Conservation (phyloP, 345 rosid genomes). For the Heritiera fomes region DNA sequence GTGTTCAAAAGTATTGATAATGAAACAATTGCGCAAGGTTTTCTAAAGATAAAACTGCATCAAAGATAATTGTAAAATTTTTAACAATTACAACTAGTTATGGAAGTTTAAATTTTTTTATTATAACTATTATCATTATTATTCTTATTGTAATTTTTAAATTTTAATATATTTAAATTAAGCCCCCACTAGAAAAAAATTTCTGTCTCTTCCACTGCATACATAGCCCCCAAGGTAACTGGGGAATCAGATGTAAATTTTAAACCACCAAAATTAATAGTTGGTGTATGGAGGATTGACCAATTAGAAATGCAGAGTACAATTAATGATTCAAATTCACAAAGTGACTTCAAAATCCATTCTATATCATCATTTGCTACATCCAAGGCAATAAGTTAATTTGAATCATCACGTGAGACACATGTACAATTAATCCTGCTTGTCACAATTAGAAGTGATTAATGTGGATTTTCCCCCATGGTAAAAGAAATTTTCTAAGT, state of each 20-base stretch:
- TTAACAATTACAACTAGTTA: too few relatives aligned
- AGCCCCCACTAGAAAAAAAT: too few relatives aligned
- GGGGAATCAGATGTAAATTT: neutral
- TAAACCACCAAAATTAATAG: neutral
- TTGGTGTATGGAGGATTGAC: neutral
- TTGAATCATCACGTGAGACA: slow-evolving; percentile 6
- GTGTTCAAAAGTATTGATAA: too few relatives aligned
- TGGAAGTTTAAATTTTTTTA: too few relatives aligned
- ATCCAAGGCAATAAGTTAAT: neutral
- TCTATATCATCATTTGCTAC: neutral
- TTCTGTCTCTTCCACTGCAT: too few relatives aligned
- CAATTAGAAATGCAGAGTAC: neutral
- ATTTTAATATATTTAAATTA: too few relatives aligned
- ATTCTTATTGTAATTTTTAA: too few relatives aligned
- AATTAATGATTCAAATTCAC: neutral
- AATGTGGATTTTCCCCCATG: neutral
- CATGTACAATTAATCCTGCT: neutral
- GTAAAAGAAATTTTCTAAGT: neutral
- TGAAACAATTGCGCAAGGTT: too few relatives aligned
- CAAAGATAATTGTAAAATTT: too few relatives aligned
- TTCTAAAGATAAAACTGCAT: too few relatives aligned
- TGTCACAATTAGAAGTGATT: neutral
- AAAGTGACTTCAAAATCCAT: neutral
- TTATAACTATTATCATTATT: too few relatives aligned
- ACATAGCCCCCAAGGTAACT: neutral